Evolutionary conservation across 208 protist species (phyloP), one percentile per base, ranked within the genome.

Genomic region (Spongospora subterranea): DNA sequence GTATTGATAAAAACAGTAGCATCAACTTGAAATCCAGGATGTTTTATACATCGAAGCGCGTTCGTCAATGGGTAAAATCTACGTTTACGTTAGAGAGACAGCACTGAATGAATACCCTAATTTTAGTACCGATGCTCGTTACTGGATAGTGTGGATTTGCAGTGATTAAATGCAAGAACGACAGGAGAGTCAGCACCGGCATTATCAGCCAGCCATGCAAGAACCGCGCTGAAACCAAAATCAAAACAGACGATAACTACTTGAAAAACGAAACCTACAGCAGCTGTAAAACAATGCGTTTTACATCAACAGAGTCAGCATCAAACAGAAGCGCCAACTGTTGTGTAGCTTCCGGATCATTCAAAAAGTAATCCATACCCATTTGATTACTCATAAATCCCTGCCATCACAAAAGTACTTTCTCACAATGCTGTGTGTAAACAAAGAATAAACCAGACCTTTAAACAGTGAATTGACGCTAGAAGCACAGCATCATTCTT

Each of bases 331-430:
- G 71, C 11, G 71, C 71, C 11, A 82, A 40, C 35, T 82, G 17
- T n/a, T 82, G 71, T 20, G 71, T 82, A 39, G 71, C 71, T 45
- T 82, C 71, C 17, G n/a, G 71, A 6, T 82, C 71, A 43, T 6
- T 82, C 6, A 82, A n/a, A 43, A 82, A 82, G 71, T 82, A 82
- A 35, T 82, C 71, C 71, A 82, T 82, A 39, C 71, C 71, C 6
- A 82, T n/a, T 82, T 82, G 71, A n/a, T 82, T 82, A n/a, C 71
- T 82, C 71, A 82, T 82, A n/a, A 82, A 82, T 6, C 71, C 71
- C 71, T 82, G 71, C 13, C 35, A n/a, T n/a, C n/a, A n/a, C n/a
- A n/a, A 82, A 82, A 17, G n/a, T 40, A 82, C 71, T 35, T 82
- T 43, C 17, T 6, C 6, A 39, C 71, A 65, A 65, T 29, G n/a